A percentile compares a stretch with the other conserved stretches of the same genome.
Evolutionary conservation across 805 yeast species (phyloP).

Genomic region (Metschnikowia arizonensis): DNA sequence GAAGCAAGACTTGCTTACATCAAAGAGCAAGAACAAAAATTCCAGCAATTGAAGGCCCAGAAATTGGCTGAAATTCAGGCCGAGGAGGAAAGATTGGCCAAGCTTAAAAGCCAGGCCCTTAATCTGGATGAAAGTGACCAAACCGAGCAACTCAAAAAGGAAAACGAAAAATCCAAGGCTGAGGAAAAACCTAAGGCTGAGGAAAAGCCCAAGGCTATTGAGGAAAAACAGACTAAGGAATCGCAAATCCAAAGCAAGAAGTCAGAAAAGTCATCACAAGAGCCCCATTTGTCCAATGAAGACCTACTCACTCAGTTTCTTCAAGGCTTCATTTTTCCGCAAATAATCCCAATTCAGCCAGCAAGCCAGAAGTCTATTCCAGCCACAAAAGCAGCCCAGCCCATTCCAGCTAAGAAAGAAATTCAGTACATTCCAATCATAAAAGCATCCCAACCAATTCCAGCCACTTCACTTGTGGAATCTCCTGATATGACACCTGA

Average conservation of each 20-base stretch:
- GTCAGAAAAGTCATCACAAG: background rate
- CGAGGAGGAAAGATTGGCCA: constrained; percentile 8
- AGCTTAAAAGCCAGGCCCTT: constrained; percentile 9
- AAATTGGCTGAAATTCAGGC: constrained; percentile 8
- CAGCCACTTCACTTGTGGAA: background rate
- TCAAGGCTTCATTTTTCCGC: constrained; percentile 3
- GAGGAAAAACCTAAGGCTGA: no score
- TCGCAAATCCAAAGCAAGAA: background rate
- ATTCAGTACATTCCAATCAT: no score
- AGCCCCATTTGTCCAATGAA: constrained; percentile 1
- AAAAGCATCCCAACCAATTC: background rate
- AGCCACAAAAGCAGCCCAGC: background rate
- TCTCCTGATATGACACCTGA: constrained; percentile 3
- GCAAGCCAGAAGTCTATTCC: no score
- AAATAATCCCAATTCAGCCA: background rate
- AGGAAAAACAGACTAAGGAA: no score
- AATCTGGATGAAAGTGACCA: constrained; percentile 6
- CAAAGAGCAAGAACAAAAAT: constrained; percentile 6
- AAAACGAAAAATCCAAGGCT: constrained; percentile 9
- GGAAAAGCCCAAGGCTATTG: no score
- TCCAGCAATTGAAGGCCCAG: constrained; percentile 10
- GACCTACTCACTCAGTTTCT: constrained; percentile 3
- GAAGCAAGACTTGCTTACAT: constrained; percentile 9
- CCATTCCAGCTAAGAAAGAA: background rate
- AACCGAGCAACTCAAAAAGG: constrained; percentile 1